Base-by-base conservation (phyloP, 225 moss, liverwort and hornwort genomes). In the Physcomitrium patens region DNA sequence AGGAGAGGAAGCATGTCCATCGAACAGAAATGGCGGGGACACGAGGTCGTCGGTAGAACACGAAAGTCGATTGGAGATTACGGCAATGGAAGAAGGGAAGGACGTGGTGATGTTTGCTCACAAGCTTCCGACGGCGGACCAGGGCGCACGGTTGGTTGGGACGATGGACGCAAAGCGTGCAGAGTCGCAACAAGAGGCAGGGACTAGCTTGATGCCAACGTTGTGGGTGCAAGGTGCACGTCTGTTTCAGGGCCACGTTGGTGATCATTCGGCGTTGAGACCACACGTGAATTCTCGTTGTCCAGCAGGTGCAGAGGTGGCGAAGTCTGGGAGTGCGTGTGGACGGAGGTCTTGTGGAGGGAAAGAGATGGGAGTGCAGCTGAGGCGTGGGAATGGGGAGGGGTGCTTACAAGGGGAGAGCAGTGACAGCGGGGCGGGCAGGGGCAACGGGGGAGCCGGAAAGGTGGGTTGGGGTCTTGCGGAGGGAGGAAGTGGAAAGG, bases 101-200 rank as follows among this genome's bases (percentile, higher is more conserved):
- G 96, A 92, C 49, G 94, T 96, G 24, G 84, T 96, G 63, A 94
- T 96, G 94, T 92, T 93, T 66, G 93, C 91, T 24, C 93, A 96
- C 61, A 92, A 90, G 73, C 92, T 90, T 31, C 93, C 96, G 17
- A 92, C 93, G 10, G 96, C 92, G 45, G 96, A 96, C 68, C 96
- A 96, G 78, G 96, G 96, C 45, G 90, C 96, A 12, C 70, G 88
- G 80, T 75, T 88, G 76, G 83, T 88, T 23, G 71, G 79, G 84
- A 70, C 83, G 81, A 23, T 91, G 89, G 96, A 90, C 78, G 55
- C 79, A 67, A 67, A 86, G 77, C 41, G 69, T 65, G 22, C 72
- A 7, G 76, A 92, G 76, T 63, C 78, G 73, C 75, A 89, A 78
- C 50, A 75, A 81, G 88, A 85, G 68, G 69, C 80, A 41, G 78